phyloP scores from a whole-genome alignment of 495 filamentous ascomycete genomes.

The Aspergillus homomorphus region DNA sequence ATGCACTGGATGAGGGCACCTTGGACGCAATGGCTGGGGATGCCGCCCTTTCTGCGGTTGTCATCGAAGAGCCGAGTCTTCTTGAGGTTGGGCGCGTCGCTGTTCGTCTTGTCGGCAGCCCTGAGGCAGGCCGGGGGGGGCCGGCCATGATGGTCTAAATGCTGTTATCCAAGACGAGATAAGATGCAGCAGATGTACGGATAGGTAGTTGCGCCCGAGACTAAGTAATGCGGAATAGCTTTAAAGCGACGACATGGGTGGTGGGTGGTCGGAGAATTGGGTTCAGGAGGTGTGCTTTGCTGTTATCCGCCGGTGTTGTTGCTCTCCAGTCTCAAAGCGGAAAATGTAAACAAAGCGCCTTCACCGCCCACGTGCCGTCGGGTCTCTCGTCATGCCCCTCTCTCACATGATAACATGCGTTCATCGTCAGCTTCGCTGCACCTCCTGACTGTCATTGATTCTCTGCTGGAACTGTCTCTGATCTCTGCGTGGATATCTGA shows the following conservation, averaged over 20 bases:
- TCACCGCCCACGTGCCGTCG: slow-evolving; percentile 18
- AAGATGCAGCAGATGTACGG: background rate
- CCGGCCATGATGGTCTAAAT: slow-evolving; percentile 46
- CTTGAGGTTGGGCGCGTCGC: slow-evolving; percentile 54
- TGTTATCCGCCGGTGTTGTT: slow-evolving; percentile 18
- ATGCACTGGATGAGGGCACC: slow-evolving; percentile 44
- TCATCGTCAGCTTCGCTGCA: slow-evolving; percentile 7
- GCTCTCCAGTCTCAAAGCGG: slow-evolving; percentile 26
- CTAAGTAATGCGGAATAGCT: background rate
- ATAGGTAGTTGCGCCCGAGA: background rate
- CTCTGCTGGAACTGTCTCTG: too few relatives aligned
- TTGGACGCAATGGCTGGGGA: slow-evolving; percentile 65
- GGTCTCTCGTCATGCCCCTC: slow-evolving; percentile 24
- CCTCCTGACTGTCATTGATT: slow-evolving; percentile 2
- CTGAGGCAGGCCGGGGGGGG: slow-evolving; percentile 50
- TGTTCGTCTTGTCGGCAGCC: slow-evolving; percentile 50
- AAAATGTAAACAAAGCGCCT: slow-evolving; percentile 45
- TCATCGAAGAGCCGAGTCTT: slow-evolving; percentile 29
- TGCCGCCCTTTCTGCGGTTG: slow-evolving; percentile 40
- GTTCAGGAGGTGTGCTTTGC: slow-evolving; percentile 15
- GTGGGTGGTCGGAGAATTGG: background rate
- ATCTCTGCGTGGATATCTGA: too few relatives aligned
- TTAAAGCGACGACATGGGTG: background rate
- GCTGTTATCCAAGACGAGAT: background rate
- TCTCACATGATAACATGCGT: slow-evolving; percentile 37